Base-by-base conservation (phyloP, 1,284 basidiomycete genomes). In the Tremellales sp. region DNA sequence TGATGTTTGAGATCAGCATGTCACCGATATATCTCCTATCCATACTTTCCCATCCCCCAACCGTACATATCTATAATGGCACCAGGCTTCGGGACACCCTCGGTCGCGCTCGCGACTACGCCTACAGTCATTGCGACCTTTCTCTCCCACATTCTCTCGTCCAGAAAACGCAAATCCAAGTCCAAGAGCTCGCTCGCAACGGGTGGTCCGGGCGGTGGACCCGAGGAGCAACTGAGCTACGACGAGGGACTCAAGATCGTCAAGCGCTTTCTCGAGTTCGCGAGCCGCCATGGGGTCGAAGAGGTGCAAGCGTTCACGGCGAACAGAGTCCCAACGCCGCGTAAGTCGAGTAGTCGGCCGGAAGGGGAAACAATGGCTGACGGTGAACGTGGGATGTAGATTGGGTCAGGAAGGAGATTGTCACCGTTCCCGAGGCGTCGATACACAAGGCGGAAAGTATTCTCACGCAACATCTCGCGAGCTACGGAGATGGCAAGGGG, bases 241-340 rank as follows among this genome's bases (percentile, higher is more conserved):
- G 68, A 72, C 22, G 68, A 70, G 46, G 70, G 70, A 3, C 48
- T 72, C 26, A 59, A 66, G 37, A 57, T 70, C 25, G 60, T 70
- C 18, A 59, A 59, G 40, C 41, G 60, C 12, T 72, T 72, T 35
- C 50, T 72, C 21, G 63, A 70, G 9, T 68, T 63, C 51, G 61
- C 67, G 8, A 66, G 61, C 28, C 54, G 57, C 34, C 63, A 68
- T 53, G 63, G 65, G 24, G 65, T 76, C 8, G 72, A 71, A 43
- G 71, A 75, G 40, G 63, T 74, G 14, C 74, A 76, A 51, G 58
- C 60, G 5, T 75, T 72, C 50, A 74, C 73, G 2, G 71, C 69
- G 2, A 70, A 67, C 57, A 53, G 60, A 8, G 60, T 73, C 3
- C 72, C 71, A 1, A 58, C 56, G 6, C 63, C 65, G 4, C 60